Conservation (phyloP, 768 basidiomycete species). For the Phylloporus sp. region DNA sequence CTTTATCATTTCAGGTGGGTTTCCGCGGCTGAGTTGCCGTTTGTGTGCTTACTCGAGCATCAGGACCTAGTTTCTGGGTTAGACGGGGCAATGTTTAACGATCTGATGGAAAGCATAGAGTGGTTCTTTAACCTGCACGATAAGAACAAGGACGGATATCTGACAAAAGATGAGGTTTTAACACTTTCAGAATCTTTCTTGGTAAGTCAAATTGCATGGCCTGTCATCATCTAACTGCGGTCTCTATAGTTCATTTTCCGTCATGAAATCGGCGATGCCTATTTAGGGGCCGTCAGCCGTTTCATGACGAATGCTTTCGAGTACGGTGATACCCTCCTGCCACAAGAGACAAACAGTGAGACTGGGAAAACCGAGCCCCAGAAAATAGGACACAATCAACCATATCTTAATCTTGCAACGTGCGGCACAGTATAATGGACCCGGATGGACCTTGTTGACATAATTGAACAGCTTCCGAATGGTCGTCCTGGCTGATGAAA, state of each 20-base stretch:
- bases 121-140: conserved; percentile 98
- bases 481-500: conserved; percentile 96
- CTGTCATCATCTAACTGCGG: conserved; percentile 2
- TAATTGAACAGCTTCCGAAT: conserved; percentile 78
- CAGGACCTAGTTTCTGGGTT: conserved; percentile 89
- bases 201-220: conserved; percentile 37
- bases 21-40: background rate
- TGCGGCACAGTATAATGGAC: conserved; percentile 31
- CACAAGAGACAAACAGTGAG: conserved; percentile 33
- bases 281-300: conserved; percentile 91
- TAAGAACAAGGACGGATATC: conserved; percentile 91
- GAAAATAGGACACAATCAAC: conserved; percentile 69
- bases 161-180: conserved; percentile 95
- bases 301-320: conserved; percentile 99
- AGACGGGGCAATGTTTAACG: conserved; percentile 91
- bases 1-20: conserved; percentile 82
- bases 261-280: conserved; percentile 93
- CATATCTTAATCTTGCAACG: conserved; percentile 91
- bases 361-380: conserved; percentile 41
- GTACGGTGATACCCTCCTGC: conserved; percentile 91
- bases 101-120: conserved; percentile 97
- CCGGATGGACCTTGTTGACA: conserved; percentile 8
- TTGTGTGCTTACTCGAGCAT: conserved; percentile 6
- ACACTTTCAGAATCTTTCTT: conserved; percentile 92
- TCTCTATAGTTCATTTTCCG: conserved; percentile 91